Percentiles rank a stretch among this genome's conserved stretches.
Conservation (phyloP, 192 early-diverging fungal genomes). For the Diversispora eburnea region DNA sequence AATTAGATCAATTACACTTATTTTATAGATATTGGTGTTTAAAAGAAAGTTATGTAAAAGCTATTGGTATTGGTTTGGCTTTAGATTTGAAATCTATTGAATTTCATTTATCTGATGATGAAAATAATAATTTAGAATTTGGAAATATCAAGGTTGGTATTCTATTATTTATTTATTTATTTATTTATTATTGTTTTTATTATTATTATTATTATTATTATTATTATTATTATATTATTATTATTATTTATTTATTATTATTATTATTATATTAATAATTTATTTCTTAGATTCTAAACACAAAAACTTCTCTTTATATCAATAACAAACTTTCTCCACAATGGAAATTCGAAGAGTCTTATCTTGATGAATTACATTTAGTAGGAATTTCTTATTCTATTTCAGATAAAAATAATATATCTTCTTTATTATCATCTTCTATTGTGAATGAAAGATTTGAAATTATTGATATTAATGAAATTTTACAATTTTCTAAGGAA, state of each 20-base stretch:
- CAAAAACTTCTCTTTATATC: conserved; percentile 15
- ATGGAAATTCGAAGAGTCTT: conserved; percentile 26
- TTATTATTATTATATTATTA: too few relatives aligned
- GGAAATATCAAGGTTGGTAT: conserved; percentile 4
- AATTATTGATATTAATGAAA: conserved; percentile 8
- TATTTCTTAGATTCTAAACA: conserved; percentile 7
- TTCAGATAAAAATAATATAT: not conserved
- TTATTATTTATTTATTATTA: not conserved
- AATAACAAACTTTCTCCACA: not conserved
- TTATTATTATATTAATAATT: not conserved
- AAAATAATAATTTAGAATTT: not conserved
- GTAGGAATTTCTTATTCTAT: conserved; percentile 10
- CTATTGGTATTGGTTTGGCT: conserved; percentile 51
- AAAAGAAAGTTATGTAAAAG: conserved; percentile 58
- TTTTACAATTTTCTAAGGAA: not conserved
- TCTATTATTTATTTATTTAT: too few relatives aligned
- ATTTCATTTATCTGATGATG: conserved; percentile 36
- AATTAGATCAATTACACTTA: conserved; percentile 33
- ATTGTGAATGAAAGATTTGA: not conserved
- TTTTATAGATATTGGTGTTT: conserved; percentile 56
- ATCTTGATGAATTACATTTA: conserved; percentile 25
- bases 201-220: too few relatives aligned
- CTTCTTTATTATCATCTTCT: too few relatives aligned
- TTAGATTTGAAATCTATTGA: conserved; percentile 46
- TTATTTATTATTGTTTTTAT: too few relatives aligned